Evolutionary conservation across 371 early-diverging fungal species (phyloP).

Genomic region (Catenaria anguillulae): DNA sequence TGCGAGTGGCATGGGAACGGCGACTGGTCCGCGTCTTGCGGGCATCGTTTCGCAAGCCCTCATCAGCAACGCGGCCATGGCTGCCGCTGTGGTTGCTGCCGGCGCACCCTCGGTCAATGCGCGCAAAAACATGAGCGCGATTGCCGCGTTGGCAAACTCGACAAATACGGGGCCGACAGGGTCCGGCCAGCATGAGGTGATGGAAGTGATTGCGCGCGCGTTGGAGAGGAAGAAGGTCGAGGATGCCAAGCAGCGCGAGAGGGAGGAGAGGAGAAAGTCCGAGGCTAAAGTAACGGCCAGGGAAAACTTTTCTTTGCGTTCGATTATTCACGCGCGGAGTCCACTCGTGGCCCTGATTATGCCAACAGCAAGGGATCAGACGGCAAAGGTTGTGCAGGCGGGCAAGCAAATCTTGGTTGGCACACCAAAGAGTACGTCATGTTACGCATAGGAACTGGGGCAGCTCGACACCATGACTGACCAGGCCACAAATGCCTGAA

Average conservation of each 20-base stretch:
- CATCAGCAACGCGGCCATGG: no score
- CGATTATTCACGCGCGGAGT: background rate
- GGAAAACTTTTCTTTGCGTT: background rate
- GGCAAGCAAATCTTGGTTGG: background rate
- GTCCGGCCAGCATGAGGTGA: background rate
- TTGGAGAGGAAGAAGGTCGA: background rate
- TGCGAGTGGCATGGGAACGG: no score
- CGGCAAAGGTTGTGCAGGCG: background rate
- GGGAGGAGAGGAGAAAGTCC: background rate
- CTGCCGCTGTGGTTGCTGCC: no score
- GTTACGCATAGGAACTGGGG: background rate
- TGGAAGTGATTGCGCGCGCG: constrained; percentile 3
- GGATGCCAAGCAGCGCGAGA: background rate
- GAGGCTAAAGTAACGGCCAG: background rate
- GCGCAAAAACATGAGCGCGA: no score
- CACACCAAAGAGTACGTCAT: background rate
- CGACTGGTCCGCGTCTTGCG: no score
- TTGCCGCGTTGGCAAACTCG: no score
- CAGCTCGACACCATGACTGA: background rate
- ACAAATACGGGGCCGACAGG: background rate
- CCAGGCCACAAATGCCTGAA: no score
- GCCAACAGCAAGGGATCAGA: background rate
- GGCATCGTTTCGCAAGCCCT: no score
- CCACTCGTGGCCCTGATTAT: background rate
- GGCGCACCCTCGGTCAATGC: no score